Conservation (phyloP, 257 asterid species). For the Solanum piurae region DNA sequence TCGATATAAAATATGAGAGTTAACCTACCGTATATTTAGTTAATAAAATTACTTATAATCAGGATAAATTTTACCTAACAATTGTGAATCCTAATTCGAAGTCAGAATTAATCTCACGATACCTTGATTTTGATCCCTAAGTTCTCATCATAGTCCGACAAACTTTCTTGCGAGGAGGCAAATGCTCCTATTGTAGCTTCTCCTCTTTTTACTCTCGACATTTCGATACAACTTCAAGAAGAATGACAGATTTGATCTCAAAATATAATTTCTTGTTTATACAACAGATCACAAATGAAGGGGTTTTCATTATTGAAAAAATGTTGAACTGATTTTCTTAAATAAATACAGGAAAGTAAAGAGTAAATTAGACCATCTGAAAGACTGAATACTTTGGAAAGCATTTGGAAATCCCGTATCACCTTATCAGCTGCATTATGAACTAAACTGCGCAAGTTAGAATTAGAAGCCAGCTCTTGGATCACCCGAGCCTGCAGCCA, state of each 20-base stretch:
- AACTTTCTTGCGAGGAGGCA: background rate
- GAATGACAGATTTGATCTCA: background rate
- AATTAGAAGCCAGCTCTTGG: slow-evolving; percentile 71
- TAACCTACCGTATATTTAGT: background rate
- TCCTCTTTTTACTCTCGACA: too few relatives aligned
- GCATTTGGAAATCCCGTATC: background rate
- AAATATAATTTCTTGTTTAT: background rate
- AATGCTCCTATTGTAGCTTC: too few relatives aligned
- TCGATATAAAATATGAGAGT: background rate
- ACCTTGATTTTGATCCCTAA: background rate
- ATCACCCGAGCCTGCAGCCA: slow-evolving; percentile 79
- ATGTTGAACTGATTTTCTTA: background rate
- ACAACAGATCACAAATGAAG: background rate
- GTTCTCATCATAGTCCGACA: background rate
- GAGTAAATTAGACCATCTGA: background rate
- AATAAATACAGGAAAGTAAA: background rate
- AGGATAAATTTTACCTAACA: background rate
- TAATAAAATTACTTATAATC: background rate
- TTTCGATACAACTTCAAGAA: background rate
- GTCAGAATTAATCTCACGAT: background rate
- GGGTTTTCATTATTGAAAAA: background rate
- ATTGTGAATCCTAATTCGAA: background rate
- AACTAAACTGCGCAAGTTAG: background rate
- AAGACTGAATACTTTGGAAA: background rate
- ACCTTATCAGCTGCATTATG: background rate